Percentiles rank a stretch among this genome's conserved stretches.
Conservation (phyloP, 73 alveolate genomes). For the Blepharisma japonicum region DNA sequence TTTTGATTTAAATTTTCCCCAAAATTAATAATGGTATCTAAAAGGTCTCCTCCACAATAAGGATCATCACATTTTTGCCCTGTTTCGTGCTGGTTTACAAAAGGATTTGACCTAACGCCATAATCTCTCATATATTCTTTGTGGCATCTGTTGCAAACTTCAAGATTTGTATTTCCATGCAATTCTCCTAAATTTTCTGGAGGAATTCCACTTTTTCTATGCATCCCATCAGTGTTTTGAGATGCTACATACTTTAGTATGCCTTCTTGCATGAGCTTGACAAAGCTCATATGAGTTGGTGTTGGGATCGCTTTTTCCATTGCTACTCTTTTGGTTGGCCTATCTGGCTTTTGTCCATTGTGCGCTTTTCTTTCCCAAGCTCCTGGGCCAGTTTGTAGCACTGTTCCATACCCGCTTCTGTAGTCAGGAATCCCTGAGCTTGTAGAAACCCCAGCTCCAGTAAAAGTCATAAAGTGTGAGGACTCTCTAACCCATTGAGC, state of each 20-base stretch:
- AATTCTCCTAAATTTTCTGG: conserved; percentile 72
- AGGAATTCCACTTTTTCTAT: conserved; percentile 87
- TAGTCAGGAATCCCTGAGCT: conserved; percentile 97
- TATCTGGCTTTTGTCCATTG: conserved; percentile 34
- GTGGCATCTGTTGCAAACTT: conserved; percentile 63
- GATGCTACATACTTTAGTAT: conserved; percentile 58
- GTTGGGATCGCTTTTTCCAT: conserved; percentile 70
- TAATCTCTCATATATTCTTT: conserved; percentile 71
- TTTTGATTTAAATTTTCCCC: conserved; percentile 66
- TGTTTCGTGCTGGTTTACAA: conserved; percentile 68
- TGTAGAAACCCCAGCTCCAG: conserved; percentile 96
- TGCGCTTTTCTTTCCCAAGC: conserved; percentile 77
- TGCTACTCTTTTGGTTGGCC: conserved; percentile 31
- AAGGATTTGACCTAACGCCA: conserved; percentile 67
- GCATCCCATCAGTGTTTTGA: conserved; percentile 94
- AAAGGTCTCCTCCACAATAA: conserved; percentile 66
- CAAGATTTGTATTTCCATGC: conserved; percentile 88
- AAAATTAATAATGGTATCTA: conserved; percentile 73
- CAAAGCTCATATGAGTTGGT: conserved; percentile 71
- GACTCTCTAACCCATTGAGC: conserved; percentile 63
- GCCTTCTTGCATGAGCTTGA: conserved; percentile 46
- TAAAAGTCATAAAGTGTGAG: conserved; percentile 74
- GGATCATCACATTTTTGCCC: conserved; percentile 76
- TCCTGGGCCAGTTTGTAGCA: conserved; percentile 80
- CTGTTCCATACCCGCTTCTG: conserved; percentile 79